Conservation (phyloP, 1,284 basidiomycete species). For the Anthracocystis panici-leucophaei region DNA sequence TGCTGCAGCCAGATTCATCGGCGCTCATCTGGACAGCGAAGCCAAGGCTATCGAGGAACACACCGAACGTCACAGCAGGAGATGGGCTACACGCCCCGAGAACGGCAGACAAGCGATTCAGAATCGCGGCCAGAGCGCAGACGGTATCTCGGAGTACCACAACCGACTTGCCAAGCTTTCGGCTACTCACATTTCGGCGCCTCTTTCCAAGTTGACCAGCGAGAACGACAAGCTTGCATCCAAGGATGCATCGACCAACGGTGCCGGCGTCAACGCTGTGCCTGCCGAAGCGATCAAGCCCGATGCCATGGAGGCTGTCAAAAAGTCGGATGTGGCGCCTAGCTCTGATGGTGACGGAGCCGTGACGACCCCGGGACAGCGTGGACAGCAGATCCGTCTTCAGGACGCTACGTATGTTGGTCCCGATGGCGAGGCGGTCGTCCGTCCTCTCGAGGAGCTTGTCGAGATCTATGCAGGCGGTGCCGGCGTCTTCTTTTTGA, state of each 20-base stretch:
- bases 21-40: conserved; percentile 63
- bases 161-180: conserved; percentile 65
- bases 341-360: conserved; percentile 54
- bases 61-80: conserved; percentile 26
- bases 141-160: conserved; percentile 68
- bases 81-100: conserved; percentile 38
- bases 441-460: conserved; percentile 78
- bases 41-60: conserved; percentile 44
- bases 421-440: conserved; percentile 53
- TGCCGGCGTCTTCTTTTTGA: conserved; percentile 75
- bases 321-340: conserved; percentile 31
- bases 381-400: conserved; percentile 41
- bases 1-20: conserved; percentile 67
- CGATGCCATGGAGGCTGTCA: conserved; percentile 37
- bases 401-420: conserved; percentile 44
- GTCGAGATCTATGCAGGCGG: conserved; percentile 88
- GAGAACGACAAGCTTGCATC: conserved; percentile 31
- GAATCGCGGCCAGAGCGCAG: conserved; percentile 36
- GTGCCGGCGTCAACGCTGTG: conserved; percentile 28
- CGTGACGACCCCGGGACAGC: conserved; percentile 30
- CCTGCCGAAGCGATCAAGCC: conserved; percentile 42
- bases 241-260: conserved; percentile 13
- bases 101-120: conserved; percentile 13
- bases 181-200: conserved; percentile 26
- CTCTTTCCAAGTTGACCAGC: conserved; percentile 41